Evolutionary conservation across 441 rosid species (phyloP).

Genomic region (Eruca vesicaria): DNA sequence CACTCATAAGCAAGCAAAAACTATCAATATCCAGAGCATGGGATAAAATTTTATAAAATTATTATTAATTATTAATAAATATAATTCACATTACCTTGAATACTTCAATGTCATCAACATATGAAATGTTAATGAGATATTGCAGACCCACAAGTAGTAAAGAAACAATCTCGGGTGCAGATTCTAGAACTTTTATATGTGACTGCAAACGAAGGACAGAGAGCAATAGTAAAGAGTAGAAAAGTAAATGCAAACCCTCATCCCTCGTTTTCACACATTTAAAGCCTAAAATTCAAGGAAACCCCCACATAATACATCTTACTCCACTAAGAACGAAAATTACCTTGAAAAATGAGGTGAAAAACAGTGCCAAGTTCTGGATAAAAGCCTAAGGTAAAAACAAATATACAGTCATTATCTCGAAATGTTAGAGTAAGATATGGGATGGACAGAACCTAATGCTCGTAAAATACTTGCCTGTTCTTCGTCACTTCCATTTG

Average conservation of each 20-base stretch:
- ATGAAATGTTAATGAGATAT: slow-evolving; percentile 85
- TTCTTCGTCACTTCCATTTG: slow-evolving; percentile 81
- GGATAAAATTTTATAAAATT: too few relatives aligned
- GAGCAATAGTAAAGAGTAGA: not conserved
- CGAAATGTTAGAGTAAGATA: not conserved
- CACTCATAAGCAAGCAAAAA: slow-evolving; percentile 20
- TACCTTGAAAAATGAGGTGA: slow-evolving; percentile 96
- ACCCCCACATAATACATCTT: not conserved
- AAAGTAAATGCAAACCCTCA: not conserved
- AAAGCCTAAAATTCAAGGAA: not conserved
- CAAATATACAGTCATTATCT: not conserved
- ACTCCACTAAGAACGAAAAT: slow-evolving; percentile 7
- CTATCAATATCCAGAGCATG: not conserved
- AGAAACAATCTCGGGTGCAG: slow-evolving; percentile 65
- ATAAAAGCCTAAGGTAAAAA: slow-evolving; percentile 78
- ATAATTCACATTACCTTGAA: slow-evolving; percentile 66
- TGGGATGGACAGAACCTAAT: not conserved
- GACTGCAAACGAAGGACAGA: slow-evolving; percentile 42
- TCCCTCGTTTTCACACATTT: not conserved
- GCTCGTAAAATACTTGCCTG: slow-evolving; percentile 55
- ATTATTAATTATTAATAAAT: too few relatives aligned
- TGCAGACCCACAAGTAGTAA: slow-evolving; percentile 80
- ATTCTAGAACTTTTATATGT: slow-evolving; percentile 86
- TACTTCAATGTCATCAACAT: slow-evolving; percentile 98
- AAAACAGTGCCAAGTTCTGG: slow-evolving; percentile 97